Evolutionary conservation across 1,284 basidiomycete genomes (phyloP), one percentile per base, ranked within the genome.

Genomic region (Cryptococcus deneoformans): DNA sequence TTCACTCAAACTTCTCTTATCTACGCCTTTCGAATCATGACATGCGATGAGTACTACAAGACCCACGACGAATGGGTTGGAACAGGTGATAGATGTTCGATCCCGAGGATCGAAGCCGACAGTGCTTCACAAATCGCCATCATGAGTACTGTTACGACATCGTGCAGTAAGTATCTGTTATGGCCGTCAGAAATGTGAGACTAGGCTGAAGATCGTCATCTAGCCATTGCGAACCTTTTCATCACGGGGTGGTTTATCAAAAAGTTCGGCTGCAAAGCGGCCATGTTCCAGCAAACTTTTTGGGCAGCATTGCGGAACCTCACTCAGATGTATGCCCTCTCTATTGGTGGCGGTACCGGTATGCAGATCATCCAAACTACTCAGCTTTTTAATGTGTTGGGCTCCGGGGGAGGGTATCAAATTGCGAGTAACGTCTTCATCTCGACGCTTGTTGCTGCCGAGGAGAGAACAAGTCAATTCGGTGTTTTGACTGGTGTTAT

Each of bases 1-100:
- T 62, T 69, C 43, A 77, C 76, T 11, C 69, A 73, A 46, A 73
- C 77, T 7, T 67, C 75, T 9, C 55, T 78, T n/a, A 65, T 78
- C 39, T 78, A 75, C 62, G 63, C 67, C 11, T 70, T 75, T 58
- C 54, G 69, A 14, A 56, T 66, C 5, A 73, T 77, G 67, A 67
- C 74, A 1, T 77, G 77, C 54, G 70, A 77, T 8, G 70, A 70
- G 46, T 75, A 71, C 48, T 76, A 74, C 59, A 56, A 60, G 54
- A 62, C 59, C 3, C 70, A 66, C 40, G 40, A 60, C 16, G 67
- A 61, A 50, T 20, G 43, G 1, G 7, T 37, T n/a, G 8, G 47
- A 52, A 3, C 16, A 2, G 65, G 64, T 0, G 75, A 79, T 53
- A 20, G 67, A 36, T 78, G 77, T 54, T 56, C 61, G 3, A 36